Percentiles rank a stretch among this genome's conserved stretches.
Evolutionary conservation across 495 filamentous ascomycete species (phyloP).

Genomic region (Terfezia boudieri): DNA sequence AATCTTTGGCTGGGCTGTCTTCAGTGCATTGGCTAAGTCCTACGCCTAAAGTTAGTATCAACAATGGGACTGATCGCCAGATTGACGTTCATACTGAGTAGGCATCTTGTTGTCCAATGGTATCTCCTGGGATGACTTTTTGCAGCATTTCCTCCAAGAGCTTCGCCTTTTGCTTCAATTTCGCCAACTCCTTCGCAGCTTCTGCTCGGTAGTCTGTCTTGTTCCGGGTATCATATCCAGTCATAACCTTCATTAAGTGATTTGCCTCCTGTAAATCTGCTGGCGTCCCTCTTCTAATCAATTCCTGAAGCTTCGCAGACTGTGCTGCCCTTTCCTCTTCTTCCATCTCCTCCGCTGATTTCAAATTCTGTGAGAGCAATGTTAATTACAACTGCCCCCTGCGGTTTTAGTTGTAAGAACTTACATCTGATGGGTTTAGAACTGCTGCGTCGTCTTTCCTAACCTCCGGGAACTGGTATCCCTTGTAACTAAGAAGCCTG

Average conservation of each 20-base stretch:
- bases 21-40: conserved; percentile 77
- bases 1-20: conserved; percentile 92
- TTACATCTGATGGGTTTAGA: conserved; percentile 88
- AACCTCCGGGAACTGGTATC: conserved; percentile 84
- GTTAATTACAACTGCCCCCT: not conserved
- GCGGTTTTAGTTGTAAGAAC: conserved; percentile 15
- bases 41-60: conserved; percentile 11
- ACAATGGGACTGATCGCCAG: not conserved
- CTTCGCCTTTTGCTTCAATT: conserved; percentile 81
- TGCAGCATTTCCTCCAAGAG: conserved; percentile 84
- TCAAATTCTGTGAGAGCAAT: conserved; percentile 43
- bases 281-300: conserved; percentile 77
- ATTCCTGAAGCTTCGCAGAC: conserved; percentile 87
- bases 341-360: conserved; percentile 97
- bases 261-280: conserved; percentile 92
- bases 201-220: conserved; percentile 97
- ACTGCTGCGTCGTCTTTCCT: conserved; percentile 86
- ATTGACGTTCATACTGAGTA: conserved; percentile 40
- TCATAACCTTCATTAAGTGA: conserved; percentile 95
- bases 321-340: conserved; percentile 87
- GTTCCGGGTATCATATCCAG: conserved; percentile 76
- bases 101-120: conserved; percentile 71
- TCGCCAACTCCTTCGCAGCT: conserved; percentile 80
- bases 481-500: conserved; percentile 82
- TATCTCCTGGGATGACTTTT: conserved; percentile 58